These are phyloP conservation scores for Penicillium sp. DNA, from an alignment of 2,329 filamentous ascomycete genomes.

Conservation along the genomic window DNA sequence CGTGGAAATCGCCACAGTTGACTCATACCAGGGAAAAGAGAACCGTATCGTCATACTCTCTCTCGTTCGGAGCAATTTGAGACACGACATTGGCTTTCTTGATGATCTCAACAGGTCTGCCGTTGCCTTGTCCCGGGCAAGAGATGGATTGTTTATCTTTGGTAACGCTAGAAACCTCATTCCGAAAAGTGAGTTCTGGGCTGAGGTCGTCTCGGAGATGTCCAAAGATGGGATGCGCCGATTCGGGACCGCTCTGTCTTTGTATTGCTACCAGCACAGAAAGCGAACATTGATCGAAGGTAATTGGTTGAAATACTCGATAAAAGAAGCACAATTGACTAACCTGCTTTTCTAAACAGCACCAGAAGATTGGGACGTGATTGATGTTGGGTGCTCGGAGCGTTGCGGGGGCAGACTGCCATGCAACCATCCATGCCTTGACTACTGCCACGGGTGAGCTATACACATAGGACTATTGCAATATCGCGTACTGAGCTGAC, in stretches of 20 bases:
- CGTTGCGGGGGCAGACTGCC: slow-evolving; percentile 47
- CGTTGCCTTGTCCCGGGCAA: slow-evolving; percentile 69
- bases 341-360: not conserved
- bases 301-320: slow-evolving; percentile 16
- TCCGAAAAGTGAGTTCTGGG: slow-evolving; percentile 53
- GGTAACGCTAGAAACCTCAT: slow-evolving; percentile 66
- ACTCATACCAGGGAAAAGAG: slow-evolving; percentile 89
- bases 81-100: slow-evolving; percentile 70
- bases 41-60: slow-evolving; percentile 83
- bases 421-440: slow-evolving; percentile 56
- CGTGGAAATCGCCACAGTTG: slow-evolving; percentile 73
- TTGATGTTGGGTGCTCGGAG: slow-evolving; percentile 55
- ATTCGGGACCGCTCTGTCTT: slow-evolving; percentile 57
- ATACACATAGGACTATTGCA: not conserved
- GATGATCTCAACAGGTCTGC: slow-evolving; percentile 64
- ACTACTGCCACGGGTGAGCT: slow-evolving; percentile 55
- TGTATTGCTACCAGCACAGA: slow-evolving; percentile 64
- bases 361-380: slow-evolving; percentile 51
- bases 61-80: slow-evolving; percentile 69
- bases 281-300: slow-evolving; percentile 53
- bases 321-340: not conserved
- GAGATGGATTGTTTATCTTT: slow-evolving; percentile 79
- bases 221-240: slow-evolving; percentile 25
- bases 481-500: not conserved
- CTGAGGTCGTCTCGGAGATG: slow-evolving; percentile 50